These are phyloP conservation scores for Coprinellus micaceus DNA, from an alignment of 768 basidiomycete genomes.

Conservation along the genomic window DNA sequence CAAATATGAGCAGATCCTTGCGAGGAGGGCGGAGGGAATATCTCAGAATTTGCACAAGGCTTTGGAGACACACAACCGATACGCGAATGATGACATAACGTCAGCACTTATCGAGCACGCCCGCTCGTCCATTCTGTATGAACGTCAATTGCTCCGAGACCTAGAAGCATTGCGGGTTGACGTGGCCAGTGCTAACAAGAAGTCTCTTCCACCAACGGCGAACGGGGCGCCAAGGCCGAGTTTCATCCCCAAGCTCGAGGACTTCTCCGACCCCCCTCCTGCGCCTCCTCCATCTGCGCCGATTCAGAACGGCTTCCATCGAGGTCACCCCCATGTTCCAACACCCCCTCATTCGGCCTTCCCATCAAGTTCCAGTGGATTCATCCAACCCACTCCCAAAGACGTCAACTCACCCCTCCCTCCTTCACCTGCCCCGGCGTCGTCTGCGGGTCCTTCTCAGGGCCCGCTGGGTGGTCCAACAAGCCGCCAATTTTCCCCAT, in stretches of 20 bases:
- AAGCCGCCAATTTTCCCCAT: neutral
- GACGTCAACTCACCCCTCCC: neutral
- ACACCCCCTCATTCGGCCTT: constrained; percentile 35
- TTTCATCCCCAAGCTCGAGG: constrained; percentile 62
- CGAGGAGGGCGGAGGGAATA: constrained; percentile 85
- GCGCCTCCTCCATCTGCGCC: constrained; percentile 28
- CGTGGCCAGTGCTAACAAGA: constrained; percentile 63
- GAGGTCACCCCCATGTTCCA: constrained; percentile 20
- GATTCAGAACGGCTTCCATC: constrained; percentile 31
- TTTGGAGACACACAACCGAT: constrained; percentile 76
- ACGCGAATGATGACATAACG: constrained; percentile 89
- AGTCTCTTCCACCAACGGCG: constrained; percentile 39
- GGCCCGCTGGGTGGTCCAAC: neutral
- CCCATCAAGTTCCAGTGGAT: constrained; percentile 21
- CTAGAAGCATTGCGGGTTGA: constrained; percentile 81
- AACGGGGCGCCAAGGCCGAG: constrained; percentile 59
- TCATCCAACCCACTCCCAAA: constrained; percentile 7
- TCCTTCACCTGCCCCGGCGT: constrained; percentile 1
- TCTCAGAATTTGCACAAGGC: constrained; percentile 90
- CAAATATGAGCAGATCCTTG: constrained; percentile 82
- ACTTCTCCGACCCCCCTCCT: constrained; percentile 38
- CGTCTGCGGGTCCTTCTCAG: neutral
- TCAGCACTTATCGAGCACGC: constrained; percentile 90
- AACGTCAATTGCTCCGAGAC: constrained; percentile 83
- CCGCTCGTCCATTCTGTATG: constrained; percentile 87